phyloP scores from a whole-genome alignment of 1,139 yeast genomes.

The Magnusiomyces paraingens region DNA sequence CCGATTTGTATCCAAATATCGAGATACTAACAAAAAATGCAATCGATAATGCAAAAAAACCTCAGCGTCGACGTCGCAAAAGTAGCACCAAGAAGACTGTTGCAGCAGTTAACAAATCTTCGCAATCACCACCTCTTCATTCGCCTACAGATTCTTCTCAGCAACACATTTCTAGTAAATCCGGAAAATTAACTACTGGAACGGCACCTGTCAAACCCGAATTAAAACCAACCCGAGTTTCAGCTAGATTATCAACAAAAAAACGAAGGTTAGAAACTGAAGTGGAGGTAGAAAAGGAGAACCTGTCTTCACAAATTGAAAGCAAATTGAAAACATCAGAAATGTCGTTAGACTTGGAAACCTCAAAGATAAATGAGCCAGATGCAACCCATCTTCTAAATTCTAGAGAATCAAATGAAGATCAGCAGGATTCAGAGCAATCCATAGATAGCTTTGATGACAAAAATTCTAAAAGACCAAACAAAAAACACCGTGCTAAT shows the following conservation, averaged over 20 bases:
- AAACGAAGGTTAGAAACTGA: not conserved
- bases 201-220: not conserved
- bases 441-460: not conserved
- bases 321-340: no score
- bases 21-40: not conserved
- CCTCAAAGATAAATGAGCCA: not conserved
- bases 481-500: not conserved
- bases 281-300: not conserved
- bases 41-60: not conserved
- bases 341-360: no score
- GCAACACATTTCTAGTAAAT: no score
- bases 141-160: no score
- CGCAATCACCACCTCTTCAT: not conserved
- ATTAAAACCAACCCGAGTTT: not conserved
- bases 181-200: not conserved
- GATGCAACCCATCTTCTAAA: not conserved
- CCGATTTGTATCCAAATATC: slow-evolving; percentile 34
- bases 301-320: not conserved
- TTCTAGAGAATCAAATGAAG: not conserved
- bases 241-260: slow-evolving; percentile 7
- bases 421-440: not conserved
- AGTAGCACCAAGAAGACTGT: not conserved
- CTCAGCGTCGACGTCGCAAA: not conserved
- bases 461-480: not conserved
- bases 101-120: not conserved